Evolutionary conservation across 108 stramenopile species (phyloP), one percentile per base, ranked within the genome.

Genomic region (Stephanodiscus minutulus): DNA sequence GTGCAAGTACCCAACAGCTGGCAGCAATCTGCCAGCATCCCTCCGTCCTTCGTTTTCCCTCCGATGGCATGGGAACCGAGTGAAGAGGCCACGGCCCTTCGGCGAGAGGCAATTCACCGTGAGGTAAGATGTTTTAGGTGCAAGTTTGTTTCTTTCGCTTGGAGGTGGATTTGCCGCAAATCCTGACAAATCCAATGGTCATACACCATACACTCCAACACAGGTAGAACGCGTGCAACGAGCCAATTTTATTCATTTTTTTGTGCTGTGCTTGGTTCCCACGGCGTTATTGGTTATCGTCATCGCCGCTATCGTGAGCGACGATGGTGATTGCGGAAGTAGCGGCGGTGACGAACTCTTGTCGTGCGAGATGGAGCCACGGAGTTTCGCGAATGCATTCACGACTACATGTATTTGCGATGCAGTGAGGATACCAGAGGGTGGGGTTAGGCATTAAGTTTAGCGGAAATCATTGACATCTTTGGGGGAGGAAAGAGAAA

Each of bases 381-480:
- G 93, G 35, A 88, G 77, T 10, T 94, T 94, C 57, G 88, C 91
- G 43, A 90, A 94, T 81, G 93, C 93, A 7, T 94, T 94, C 69
- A 94, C 93, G 36, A 88, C 83, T 29, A 85, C 90, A 41, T 94
- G 93, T 66, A 79, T 94, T 59, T 94, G 93, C 61, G 85, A 91
- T 68, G 89, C 93, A 0, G 88, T 94, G 46, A 57, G 64, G 64
- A 61, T 57, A 17, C 8, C 6, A 25, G 29, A 0, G 55, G 29
- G 29, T 28, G 55, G 4, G 27, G 54, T 11, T 55, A 28, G 24
- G 1, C 27, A 18, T 55, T 21, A 28, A 13, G 54, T 39, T 4
- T 8, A 4, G 39, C 39, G 39, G 39, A 35, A 5, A 11, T n/a
- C n/a, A n/a, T n/a, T n/a, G n/a, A n/a, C n/a, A n/a, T n/a, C n/a